phyloP scores from a whole-genome alignment of 2,329 filamentous ascomycete species.

The Microsporum canis region DNA sequence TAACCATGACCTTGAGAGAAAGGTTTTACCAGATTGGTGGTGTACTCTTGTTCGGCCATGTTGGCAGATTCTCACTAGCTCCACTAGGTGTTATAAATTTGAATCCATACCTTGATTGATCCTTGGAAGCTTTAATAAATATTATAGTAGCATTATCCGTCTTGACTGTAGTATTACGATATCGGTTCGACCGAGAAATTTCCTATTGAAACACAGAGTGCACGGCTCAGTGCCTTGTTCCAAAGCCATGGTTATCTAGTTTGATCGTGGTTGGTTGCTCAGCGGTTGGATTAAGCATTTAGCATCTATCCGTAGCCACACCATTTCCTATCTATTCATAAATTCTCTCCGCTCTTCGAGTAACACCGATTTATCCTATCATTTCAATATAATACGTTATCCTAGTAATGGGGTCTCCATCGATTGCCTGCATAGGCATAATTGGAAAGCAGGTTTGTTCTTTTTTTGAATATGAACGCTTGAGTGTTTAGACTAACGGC shows the following conservation, averaged over 20 bases:
- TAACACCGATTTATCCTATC: neutral
- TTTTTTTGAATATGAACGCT: neutral
- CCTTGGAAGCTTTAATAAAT: neutral
- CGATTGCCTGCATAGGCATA: slow-evolving; percentile 84
- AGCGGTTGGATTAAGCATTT: neutral
- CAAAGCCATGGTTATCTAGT: neutral
- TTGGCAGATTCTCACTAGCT: neutral
- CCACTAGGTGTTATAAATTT: neutral
- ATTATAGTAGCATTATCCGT: neutral
- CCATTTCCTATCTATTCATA: neutral
- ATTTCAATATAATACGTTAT: neutral
- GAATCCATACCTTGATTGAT: neutral
- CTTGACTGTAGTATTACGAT: no score
- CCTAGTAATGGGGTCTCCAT: slow-evolving; percentile 22
- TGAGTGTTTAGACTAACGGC: neutral
- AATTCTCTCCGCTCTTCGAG: neutral
- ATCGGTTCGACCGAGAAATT: no score
- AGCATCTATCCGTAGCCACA: neutral
- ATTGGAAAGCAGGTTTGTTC: slow-evolving; percentile 76
- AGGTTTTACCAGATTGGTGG: neutral
- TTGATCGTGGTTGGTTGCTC: neutral
- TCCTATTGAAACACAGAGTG: no score
- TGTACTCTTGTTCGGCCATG: neutral
- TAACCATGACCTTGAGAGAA: neutral
- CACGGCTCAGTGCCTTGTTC: no score